Base-by-base conservation (phyloP, 768 basidiomycete species). In the Termitomyces sp. region DNA sequence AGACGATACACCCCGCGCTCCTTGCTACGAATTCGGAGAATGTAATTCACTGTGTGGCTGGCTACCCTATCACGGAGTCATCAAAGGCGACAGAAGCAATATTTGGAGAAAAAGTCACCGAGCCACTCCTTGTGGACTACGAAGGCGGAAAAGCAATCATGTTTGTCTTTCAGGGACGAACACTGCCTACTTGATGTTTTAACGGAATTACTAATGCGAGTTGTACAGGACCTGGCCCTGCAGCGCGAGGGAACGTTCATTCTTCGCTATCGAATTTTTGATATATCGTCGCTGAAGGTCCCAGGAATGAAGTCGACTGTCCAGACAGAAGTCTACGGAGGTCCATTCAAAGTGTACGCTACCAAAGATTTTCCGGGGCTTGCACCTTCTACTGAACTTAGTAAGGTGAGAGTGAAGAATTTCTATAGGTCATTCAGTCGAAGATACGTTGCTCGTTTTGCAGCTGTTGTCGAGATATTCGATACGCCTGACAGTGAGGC, bases 351-450 rank as follows among this genome's bases (percentile, higher is more conserved):
- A 63, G 81, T 90, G 18, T 88, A 86, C 65, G 85, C 86, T 20
- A 88, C 88, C 1, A 84, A 87, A 60, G 84, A 86, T 69, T 90
- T 89, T 67, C 88, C 88, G 0, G 87, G 88, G 1, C 66, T 90
- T 39, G 77, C 75, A 34, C 79, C 86, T 2, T 88, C 87, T 6
- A 90, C 88, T 0, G 82, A 86, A 29, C 70, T 90, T 55, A 88
- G 86, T 26, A 86, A 83, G 78, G 87, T 83, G 26, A 33, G 37
- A 36, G 12, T 33, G 16, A 10, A 26, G 9, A 9, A 36, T 5
- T 26, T 51, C 24, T 24, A 3, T 41, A 3, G n/a, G 22, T 37
- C 3, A 20, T 29, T 44, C 28, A 31, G 13, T 16, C 8, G 33
- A 2, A 7, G 44, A 52, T 34, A n/a, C 26, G 18, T 15, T 39